Conservation (phyloP, 2,329 filamentous ascomycete species). For the Aureobasidium mangrovei region DNA sequence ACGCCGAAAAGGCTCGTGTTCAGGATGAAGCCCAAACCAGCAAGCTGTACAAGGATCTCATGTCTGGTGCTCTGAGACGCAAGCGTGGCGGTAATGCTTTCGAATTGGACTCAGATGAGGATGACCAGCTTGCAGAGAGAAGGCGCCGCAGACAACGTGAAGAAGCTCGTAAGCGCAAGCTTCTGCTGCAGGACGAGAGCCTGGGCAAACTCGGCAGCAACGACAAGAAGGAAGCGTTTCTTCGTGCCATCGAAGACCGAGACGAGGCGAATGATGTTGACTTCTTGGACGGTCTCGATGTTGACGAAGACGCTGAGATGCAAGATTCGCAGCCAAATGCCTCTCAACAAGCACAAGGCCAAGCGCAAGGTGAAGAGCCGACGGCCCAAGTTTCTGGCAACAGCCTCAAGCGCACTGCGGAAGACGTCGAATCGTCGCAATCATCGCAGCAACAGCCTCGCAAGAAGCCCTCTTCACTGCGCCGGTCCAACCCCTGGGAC, state of each 20-base stretch:
- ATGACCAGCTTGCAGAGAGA: constrained; percentile 68
- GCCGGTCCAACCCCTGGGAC: constrained; percentile 24
- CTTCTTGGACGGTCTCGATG: constrained; percentile 53
- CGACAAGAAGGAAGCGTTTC: constrained; percentile 81
- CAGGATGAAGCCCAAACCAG: constrained; percentile 81
- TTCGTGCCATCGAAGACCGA: constrained; percentile 79
- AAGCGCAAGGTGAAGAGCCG: constrained; percentile 1
- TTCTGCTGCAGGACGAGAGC: constrained; percentile 78
- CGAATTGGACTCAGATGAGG: constrained; percentile 73
- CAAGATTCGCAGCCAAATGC: constrained; percentile 31
- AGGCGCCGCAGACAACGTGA: constrained; percentile 74
- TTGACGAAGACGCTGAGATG: constrained; percentile 33
- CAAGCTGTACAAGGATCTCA: constrained; percentile 88
- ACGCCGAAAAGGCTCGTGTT: constrained; percentile 70
- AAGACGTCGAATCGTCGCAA: not conserved
- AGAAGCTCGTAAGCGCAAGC: constrained; percentile 85
- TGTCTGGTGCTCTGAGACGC: constrained; percentile 74
- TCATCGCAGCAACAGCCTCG: not conserved
- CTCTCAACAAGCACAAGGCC: not conserved
- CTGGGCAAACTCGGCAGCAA: constrained; percentile 57
- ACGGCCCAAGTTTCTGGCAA: constrained; percentile 18
- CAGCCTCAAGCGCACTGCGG: constrained; percentile 30
- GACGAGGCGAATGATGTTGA: constrained; percentile 60
- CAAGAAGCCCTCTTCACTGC: constrained; percentile 4
- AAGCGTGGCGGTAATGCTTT: constrained; percentile 60